Evolutionary conservation across 2,329 filamentous ascomycete species (phyloP).

Genomic region (Furcasterigmium furcatum): DNA sequence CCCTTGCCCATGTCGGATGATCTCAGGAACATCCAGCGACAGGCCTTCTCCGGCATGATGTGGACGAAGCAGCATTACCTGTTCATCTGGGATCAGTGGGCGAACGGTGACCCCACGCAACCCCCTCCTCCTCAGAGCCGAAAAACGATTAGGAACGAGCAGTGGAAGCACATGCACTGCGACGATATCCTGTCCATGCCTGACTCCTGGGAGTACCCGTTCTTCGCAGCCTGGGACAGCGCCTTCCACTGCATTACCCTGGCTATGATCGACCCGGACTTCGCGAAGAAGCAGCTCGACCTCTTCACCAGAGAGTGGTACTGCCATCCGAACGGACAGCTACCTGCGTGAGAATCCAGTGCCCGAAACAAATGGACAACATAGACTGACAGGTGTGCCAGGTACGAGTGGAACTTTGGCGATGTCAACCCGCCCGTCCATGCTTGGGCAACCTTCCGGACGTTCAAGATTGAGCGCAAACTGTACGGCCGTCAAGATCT

Average conservation of each 20-base stretch:
- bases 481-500: conserved; percentile 92
- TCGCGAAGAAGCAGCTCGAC: conserved; percentile 97
- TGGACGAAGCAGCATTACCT: conserved; percentile 98
- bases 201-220: conserved; percentile 97
- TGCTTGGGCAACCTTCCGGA: conserved; percentile 91
- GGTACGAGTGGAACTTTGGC: conserved; percentile 93
- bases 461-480: conserved; percentile 98
- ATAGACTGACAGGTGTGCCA: conserved; percentile 17
- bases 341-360: conserved; percentile 66
- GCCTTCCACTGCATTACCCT: conserved; percentile 95
- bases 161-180: conserved; percentile 94
- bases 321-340: conserved; percentile 94
- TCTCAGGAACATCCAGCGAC: conserved; percentile 88
- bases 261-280: conserved; percentile 96
- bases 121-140: conserved; percentile 79
- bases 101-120: conserved; percentile 85
- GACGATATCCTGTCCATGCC: conserved; percentile 98
- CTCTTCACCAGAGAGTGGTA: conserved; percentile 97
- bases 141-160: conserved; percentile 77
- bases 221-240: conserved; percentile 96
- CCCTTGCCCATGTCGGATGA: conserved; percentile 92
- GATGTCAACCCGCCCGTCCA: conserved; percentile 97
- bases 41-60: conserved; percentile 95
- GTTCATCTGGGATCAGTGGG: conserved; percentile 98
- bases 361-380: no score